Evolutionary conservation across 352 stramenopile species (phyloP), one percentile per base, ranked within the genome.

Genomic region (Globisporangium perplexum): DNA sequence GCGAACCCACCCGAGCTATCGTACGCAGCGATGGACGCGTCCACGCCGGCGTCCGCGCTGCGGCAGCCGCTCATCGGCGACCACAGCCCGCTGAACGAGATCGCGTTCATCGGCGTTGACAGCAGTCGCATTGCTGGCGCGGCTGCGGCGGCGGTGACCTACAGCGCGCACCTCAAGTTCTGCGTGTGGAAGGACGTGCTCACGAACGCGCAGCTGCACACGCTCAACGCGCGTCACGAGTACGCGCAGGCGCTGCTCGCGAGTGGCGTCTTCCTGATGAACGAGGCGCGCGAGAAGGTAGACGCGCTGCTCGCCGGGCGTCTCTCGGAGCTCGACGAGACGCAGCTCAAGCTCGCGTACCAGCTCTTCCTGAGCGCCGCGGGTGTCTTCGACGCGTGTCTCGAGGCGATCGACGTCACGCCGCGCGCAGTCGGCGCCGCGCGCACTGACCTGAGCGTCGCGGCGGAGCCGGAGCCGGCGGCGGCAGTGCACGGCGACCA

Each of bases 331-430:
- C 68, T 80, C 38, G 57, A 77, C 47, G 78, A 90, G 50, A 71
- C 68, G 50, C 65, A 88, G 53, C 66, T 90, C 33, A 90, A 90
- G 57, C 62, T 84, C 56, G 76, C 68, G 52, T 86, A 90, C 48
- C 77, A 90, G 52, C 53, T 84, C 3, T 42, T 88, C 15, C 63
- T 88, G 47, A 72, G 79, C n/a, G 70, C 74, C 0, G 69, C 78
- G 0, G 78, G 78, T 5, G 58, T 85, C 26, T 59, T 87, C 4
- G 68, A 83, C 8, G 70, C 73, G 12, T 82, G 73, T 65, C 59
- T 87, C 7, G 42, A 68, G 30, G 60, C 68, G 11, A 71, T 90
- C 31, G 51, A 68, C 28, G 46, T 72, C 35, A 41, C 60, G 12
- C 61, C 72, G 20, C 54, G 57, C 11, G 53, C 57, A 3, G 60